Evolutionary conservation across 352 stramenopile species (phyloP).

Genomic region (Phytopythium helicoides): DNA sequence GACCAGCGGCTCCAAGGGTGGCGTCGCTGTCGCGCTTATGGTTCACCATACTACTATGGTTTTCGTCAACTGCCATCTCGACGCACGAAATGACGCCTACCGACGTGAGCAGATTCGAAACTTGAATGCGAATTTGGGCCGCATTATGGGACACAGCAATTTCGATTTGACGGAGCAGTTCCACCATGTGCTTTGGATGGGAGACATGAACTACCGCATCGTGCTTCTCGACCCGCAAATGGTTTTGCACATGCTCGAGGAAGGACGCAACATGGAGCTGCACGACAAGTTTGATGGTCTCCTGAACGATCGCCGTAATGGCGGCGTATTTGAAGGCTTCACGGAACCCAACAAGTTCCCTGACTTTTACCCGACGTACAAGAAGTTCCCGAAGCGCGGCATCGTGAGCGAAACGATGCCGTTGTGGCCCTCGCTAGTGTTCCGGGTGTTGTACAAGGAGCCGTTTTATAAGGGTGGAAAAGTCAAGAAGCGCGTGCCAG

Average conservation of each 20-base stretch:
- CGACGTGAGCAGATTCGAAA: conserved; percentile 82
- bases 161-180: conserved; percentile 88
- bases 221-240: conserved; percentile 69
- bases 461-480: conserved; percentile 89
- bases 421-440: conserved; percentile 74
- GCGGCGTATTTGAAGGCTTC: conserved; percentile 79
- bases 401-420: conserved; percentile 57
- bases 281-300: conserved; percentile 87
- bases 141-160: conserved; percentile 73
- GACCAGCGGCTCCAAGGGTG: conserved; percentile 78
- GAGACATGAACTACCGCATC: conserved; percentile 88
- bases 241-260: conserved; percentile 78
- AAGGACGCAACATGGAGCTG: conserved; percentile 67
- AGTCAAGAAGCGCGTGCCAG: conserved; percentile 86
- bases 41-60: conserved; percentile 77
- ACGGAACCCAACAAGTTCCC: conserved; percentile 80
- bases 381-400: conserved; percentile 79
- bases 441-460: conserved; percentile 84
- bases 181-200: conserved; percentile 90
- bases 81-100: conserved; percentile 75
- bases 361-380: conserved; percentile 90
- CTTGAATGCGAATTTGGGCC: conserved; percentile 72
- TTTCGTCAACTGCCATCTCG: conserved; percentile 86
- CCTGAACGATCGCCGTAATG: conserved; percentile 70
- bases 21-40: conserved; percentile 69